These are phyloP conservation scores for Colletotrichum destructivum DNA, from an alignment of 2,329 filamentous ascomycete species.

Conservation along the genomic window DNA sequence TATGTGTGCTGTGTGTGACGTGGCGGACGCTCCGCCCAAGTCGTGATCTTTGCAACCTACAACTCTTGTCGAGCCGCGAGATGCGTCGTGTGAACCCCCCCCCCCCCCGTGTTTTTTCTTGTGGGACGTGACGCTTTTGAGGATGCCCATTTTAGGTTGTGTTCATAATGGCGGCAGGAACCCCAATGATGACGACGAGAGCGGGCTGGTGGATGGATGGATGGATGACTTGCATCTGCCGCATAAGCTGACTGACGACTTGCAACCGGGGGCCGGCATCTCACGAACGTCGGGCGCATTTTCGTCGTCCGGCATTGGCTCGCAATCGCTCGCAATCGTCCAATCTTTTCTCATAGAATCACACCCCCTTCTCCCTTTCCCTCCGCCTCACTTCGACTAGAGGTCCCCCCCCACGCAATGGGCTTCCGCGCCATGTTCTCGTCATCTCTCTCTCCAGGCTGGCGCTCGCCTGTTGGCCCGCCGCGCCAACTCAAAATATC, in stretches of 20 bases:
- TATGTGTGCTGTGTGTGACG: constrained; percentile 7
- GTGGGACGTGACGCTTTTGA: neutral
- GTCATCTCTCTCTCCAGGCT: neutral
- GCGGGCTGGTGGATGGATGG: constrained; percentile 9
- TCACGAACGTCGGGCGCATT: neutral
- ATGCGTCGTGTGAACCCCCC: neutral
- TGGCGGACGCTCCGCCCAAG: constrained; percentile 7
- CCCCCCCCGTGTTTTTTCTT: neutral
- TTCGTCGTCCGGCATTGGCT: neutral
- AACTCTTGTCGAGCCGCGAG: neutral
- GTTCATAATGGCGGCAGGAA: neutral
- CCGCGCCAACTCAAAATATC: neutral
- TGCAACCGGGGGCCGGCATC: neutral
- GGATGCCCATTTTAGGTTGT: neutral
- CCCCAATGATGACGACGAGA: neutral
- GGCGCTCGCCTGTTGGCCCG: neutral
- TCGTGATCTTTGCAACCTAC: neutral
- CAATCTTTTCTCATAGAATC: neutral
- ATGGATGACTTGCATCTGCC: constrained; percentile 39
- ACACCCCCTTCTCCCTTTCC: neutral
- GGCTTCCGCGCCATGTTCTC: neutral
- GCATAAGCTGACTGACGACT: constrained; percentile 34
- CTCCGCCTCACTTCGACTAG: neutral
- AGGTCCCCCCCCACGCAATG: neutral
- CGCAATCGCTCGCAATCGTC: neutral